Conservation (phyloP, 352 stramenopile genomes). For the Globisporangium camurandrum region DNA sequence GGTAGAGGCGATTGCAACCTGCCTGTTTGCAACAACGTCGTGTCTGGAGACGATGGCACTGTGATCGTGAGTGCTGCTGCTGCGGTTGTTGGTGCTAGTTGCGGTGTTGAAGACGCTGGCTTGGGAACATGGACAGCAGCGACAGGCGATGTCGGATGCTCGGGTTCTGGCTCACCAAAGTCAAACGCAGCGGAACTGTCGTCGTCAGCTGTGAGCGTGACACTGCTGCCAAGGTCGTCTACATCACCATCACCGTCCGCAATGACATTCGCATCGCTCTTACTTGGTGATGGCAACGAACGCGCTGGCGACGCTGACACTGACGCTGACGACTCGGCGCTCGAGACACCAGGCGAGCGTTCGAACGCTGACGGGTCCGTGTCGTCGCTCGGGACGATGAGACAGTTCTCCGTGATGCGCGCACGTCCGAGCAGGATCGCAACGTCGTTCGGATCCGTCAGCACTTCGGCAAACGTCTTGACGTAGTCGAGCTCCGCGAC, state of each 20-base stretch:
- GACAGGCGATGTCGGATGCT: not conserved
- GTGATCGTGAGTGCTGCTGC: not conserved
- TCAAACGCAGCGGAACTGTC: not conserved
- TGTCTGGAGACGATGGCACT: not conserved
- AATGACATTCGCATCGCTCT: not conserved
- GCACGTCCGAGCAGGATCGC: conserved; percentile 22
- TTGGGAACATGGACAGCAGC: too few species aligned
- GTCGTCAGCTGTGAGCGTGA: not conserved
- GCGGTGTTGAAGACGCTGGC: not conserved
- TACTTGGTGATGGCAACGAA: not conserved
- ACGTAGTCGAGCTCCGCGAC: conserved; percentile 31
- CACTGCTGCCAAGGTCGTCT: conserved; percentile 1
- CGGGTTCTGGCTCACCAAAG: not conserved
- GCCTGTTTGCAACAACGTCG: too few species aligned
- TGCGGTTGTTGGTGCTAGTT: not conserved
- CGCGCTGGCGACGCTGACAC: not conserved
- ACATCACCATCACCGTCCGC: conserved; percentile 8
- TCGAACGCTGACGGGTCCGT: not conserved
- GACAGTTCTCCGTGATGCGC: conserved; percentile 27
- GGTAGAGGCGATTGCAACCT: too few species aligned
- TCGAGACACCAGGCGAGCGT: not conserved
- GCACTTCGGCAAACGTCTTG: conserved; percentile 21
- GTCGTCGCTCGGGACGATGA: conserved; percentile 4
- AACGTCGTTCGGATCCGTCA: conserved; percentile 24
- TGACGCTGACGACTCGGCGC: too few species aligned